Evolutionary conservation across 345 rosid species (phyloP), one percentile per base, ranked within the genome.

Genomic region (Corchorus olitorius): DNA sequence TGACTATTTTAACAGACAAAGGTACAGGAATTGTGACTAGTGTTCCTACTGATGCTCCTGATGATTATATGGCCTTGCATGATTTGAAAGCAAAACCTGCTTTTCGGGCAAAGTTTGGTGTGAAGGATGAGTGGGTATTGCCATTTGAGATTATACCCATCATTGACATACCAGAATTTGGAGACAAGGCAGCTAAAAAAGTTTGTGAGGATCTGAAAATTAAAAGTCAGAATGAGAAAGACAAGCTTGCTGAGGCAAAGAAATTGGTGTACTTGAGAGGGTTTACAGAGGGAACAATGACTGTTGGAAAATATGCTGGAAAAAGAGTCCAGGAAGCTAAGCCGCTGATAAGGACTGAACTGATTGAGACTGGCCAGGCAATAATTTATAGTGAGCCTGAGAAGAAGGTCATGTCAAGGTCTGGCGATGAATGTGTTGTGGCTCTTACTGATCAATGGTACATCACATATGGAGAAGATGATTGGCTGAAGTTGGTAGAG

Each of bases 371-470:
- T 4, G 96, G 97, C 0, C 84, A 88, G 85, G 99, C 92, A 45
- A 82, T 88, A 59, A 70, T 88, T 84, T 93, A 93, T 70, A 93
- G 98, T 76, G 99, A 95, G 81, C 99, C 99, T 20, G 99, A 95
- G 86, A 95, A 93, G 84, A 87, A 82, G 65, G 99, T 95, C 69
- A 87, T 90, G 83, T 95, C 99, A 60, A 88, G 99, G 82, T 95
- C 99, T 0, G 99, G 99, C 59, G 98, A 95, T 86, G 98, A 95
- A 74, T 95, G 99, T 82, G 99, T 95, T 61, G 99, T 93, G 72
- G 99, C 99, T 73, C 95, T 93, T 59, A 95, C 99, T 10, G 99
- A 95, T 76, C 99, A 95, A 81, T 95, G 99, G 99, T 95, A 93
- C 84, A 83, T 95, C 78, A 93, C 87, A 0, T 95, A 95, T 62